Conservation (phyloP, 106 monocot genomes). For the Chionographis japonica region DNA sequence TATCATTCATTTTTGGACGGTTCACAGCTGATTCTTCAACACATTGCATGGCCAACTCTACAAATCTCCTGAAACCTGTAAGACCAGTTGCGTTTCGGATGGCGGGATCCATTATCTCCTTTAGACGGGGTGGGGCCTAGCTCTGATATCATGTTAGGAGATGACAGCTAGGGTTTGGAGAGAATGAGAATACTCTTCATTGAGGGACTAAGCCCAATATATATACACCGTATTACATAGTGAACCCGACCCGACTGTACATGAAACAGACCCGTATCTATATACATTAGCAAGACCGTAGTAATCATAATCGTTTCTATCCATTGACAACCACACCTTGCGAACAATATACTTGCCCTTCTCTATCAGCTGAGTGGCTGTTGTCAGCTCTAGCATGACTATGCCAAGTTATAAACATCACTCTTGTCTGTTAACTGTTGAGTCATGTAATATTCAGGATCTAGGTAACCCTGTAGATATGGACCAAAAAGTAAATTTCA, state of each 20-base stretch:
- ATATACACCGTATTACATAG: too few relatives aligned
- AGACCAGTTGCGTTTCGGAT: conserved; percentile 23
- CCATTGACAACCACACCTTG: conserved; percentile 36
- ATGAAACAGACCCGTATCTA: too few relatives aligned
- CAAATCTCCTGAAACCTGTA: conserved; percentile 42
- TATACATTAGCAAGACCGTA: too few relatives aligned
- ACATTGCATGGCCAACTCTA: conserved; percentile 58
- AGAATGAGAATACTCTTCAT: too few relatives aligned
- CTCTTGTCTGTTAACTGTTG: conserved; percentile 74
- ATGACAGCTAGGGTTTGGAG: too few relatives aligned
- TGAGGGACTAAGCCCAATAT: too few relatives aligned
- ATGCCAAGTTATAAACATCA: conserved; percentile 74
- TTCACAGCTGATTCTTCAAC: conserved; percentile 45
- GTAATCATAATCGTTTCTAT: conserved; percentile 34
- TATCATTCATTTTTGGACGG: conserved; percentile 62
- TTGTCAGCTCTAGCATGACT: conserved; percentile 58
- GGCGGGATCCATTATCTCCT: conserved; percentile 34
- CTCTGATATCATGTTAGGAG: too few relatives aligned
- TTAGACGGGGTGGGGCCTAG: too few relatives aligned
- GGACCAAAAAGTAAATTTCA: neutral
- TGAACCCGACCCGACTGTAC: too few relatives aligned
- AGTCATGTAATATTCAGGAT: conserved; percentile 81
- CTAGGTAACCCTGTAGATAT: conserved; percentile 47
- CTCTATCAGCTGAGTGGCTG: conserved; percentile 53
- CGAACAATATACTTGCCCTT: conserved; percentile 65